Evolutionary conservation across 768 basidiomycete species (phyloP).

Genomic region (Tulasnella sp.): DNA sequence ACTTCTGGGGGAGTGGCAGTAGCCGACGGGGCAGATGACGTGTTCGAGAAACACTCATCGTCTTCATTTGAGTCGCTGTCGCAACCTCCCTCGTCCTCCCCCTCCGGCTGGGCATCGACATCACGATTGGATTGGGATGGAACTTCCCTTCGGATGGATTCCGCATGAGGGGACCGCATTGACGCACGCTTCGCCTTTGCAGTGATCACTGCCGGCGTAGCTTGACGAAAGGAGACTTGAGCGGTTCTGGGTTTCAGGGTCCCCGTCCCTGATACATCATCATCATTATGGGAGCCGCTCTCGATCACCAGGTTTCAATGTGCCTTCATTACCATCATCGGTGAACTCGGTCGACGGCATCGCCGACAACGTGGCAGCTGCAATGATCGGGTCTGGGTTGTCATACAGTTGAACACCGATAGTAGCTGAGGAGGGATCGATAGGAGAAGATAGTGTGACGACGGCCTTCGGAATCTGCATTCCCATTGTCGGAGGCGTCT

Average conservation of each 20-base stretch:
- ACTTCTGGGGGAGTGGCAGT: background rate
- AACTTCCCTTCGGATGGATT: background rate
- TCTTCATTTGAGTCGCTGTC: conserved; percentile 6
- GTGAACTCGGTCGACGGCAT: conserved; percentile 3
- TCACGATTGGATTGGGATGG: background rate
- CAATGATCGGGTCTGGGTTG: background rate
- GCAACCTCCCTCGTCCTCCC: background rate
- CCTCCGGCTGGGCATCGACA: background rate
- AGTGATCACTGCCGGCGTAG: background rate
- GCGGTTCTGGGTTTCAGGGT: background rate
- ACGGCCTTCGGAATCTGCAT: background rate
- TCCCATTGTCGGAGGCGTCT: background rate
- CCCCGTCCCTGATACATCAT: conserved; percentile 2
- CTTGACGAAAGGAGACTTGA: background rate
- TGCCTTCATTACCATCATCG: conserved; percentile 15
- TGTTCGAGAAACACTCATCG: conserved; percentile 4
- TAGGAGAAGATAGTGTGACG: background rate
- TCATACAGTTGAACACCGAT: background rate
- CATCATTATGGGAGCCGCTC: conserved; percentile 5
- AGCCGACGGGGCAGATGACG: background rate
- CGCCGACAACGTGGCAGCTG: background rate
- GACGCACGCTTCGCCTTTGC: conserved; percentile 7
- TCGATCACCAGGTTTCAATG: conserved; percentile 14
- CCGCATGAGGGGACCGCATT: background rate
- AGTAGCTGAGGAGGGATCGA: background rate